These are phyloP conservation scores for Leishmania major DNA, from an alignment of 208 protist species.

Conservation along the genomic window DNA sequence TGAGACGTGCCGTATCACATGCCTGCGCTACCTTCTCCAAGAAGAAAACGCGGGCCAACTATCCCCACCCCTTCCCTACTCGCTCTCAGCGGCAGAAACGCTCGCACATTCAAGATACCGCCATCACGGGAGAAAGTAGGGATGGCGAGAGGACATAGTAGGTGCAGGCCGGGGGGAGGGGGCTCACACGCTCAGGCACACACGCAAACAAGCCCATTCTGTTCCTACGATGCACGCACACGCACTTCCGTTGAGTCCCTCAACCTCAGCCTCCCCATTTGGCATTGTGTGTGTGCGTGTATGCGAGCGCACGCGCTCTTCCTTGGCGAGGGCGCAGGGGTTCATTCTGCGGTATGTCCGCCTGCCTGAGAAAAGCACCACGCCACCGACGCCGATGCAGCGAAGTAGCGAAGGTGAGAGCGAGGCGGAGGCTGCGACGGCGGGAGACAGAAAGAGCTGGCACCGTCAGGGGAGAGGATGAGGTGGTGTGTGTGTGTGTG, in stretches of 20 bases:
- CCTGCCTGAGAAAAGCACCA: neutral
- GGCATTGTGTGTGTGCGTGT: neutral
- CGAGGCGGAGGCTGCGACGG: neutral
- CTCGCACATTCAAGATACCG: neutral
- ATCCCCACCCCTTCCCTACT: neutral
- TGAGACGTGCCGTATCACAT: neutral
- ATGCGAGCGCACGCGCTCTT: neutral
- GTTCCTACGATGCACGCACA: neutral
- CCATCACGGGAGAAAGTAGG: neutral
- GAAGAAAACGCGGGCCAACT: neutral
- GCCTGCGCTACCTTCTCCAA: neutral
- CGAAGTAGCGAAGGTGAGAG: neutral
- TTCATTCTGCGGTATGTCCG: no score
- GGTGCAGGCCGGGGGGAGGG: neutral
- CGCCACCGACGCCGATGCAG: neutral
- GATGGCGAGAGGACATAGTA: neutral
- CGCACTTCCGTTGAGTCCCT: neutral
- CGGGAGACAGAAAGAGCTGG: neutral
- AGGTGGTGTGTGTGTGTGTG: neutral
- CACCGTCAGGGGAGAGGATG: neutral
- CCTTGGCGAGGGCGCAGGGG: neutral
- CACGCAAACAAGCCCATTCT: neutral
- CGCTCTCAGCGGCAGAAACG: neutral
- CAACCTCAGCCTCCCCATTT: neutral
- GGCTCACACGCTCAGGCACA: neutral